Base-by-base conservation (phyloP, 2,329 filamentous ascomycete genomes). In the Calonectria hongkongensis region DNA sequence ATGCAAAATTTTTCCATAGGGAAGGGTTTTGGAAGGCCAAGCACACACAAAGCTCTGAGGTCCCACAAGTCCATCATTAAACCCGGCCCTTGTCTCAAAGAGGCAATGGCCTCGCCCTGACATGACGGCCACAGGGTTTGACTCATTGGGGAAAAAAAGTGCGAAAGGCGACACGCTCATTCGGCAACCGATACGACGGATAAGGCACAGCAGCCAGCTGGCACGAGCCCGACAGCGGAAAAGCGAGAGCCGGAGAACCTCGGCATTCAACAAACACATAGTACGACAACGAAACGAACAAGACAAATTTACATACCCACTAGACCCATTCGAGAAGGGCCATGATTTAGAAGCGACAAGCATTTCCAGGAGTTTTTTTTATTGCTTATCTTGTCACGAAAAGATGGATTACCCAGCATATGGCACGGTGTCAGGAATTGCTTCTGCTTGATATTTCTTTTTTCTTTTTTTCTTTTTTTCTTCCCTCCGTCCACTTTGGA, bases 1-100 rank as follows among this genome's bases (percentile, higher is more conserved):
- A 75, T 77, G 77, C 76, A 80, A 80, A 58, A 80, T 69, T 79
- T 80, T 79, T 75, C 68, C 66, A 68, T 64, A 75, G 79, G 70
- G 78, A 80, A 80, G 78, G 70, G 63, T 78, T 77, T 77, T 80
- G 63, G 78, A 80, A 80, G 75, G 62, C 66, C 51, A 63, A 28
- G 48, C 30, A 58, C 30, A 25, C 72, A 64, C 72, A 64, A 64
- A 70, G 65, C 64, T 43, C 66, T 33, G 21, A 33, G 70, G 78
- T 71, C 68, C 78, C 78, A 80, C 78, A 68, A 73, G 58, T 75
- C 73, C 73, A 54, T 68, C 45, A 43, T 68, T 45, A 67, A 68
- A 9, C 62, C 66, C 71, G 64, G 70, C 36, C 54, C 65, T 71
- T 65, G 47, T 60, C 73, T 65, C 54, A 66, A 66, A 58, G 30